Evolutionary conservation across 768 basidiomycete species (phyloP), one percentile per base, ranked within the genome.

Genomic region (Psilocybe azurescens): DNA sequence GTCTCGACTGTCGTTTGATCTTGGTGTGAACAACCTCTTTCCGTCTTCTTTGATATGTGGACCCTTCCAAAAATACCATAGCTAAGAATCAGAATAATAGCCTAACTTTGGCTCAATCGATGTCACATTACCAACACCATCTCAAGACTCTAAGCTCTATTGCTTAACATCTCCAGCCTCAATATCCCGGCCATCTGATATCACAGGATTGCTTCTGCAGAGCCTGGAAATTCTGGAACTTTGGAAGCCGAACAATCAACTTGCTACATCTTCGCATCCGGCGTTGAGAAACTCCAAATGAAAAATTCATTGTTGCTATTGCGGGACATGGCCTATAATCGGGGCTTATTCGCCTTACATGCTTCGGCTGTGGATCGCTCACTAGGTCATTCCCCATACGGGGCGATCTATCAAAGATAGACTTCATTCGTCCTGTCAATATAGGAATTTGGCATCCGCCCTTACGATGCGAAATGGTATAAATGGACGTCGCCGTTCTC

Each of bases 241-340:
- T 47, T 39, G 39, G 24, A 64, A 64, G 56, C 63, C 66, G 63
- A 67, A 60, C 58, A 62, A 65, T 64, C 61, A 65, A 13, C 52
- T 18, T 39, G 29, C 20, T n/a, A 33, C 52, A 36, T 33, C 11
- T 53, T n/a, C 50, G 20, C 33, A 53, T 38, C 52, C 32, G 33
- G 33, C 16, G 29, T 6, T n/a, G 8, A 53, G 4, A 32, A 14
- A 9, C n/a, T 30, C 48, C 48, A 30, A 50, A 50, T 30, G 20
- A 50, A 50, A 50, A 52, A 29, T 6, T 14, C 51, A 52, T 53
- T 53, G 32, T 18, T 24, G 32, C 20, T 6, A 14, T 28, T 11
- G 39, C 6, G 41, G 14, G 41, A 44, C 41, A 29, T 39, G 39
- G 16, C 33, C 39, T 38, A 10, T 51, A 28, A 48, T 46, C 44